Evolutionary conservation across 2,329 filamentous ascomycete species (phyloP).

Genomic region (Iodosphaeria phyllophila): DNA sequence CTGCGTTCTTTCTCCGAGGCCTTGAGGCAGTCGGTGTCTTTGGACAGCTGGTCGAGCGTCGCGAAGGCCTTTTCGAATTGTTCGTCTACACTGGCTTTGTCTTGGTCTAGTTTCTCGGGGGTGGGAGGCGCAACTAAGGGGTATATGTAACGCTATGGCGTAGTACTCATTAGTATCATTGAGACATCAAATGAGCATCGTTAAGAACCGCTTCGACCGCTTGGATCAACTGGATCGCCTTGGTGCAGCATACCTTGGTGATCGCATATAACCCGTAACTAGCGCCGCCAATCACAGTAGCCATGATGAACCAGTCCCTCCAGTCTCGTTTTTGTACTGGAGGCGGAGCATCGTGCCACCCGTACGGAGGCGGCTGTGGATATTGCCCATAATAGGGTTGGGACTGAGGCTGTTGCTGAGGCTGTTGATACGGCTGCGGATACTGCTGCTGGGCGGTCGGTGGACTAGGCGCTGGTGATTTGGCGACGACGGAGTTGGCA

Average conservation of each 20-base stretch:
- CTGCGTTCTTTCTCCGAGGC: constrained; percentile 70
- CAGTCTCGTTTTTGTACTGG: constrained; percentile 68
- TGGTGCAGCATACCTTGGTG: constrained; percentile 50
- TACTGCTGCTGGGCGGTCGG: constrained; percentile 12
- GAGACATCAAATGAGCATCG: too few species aligned
- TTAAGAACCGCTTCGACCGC: too few species aligned
- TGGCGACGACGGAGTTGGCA: too few species aligned
- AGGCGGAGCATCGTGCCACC: constrained; percentile 37
- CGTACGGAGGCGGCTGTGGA: constrained; percentile 26
- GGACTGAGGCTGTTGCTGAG: constrained; percentile 24
- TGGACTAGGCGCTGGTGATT: not conserved
- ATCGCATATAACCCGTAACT: constrained; percentile 78
- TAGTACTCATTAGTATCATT: too few species aligned
- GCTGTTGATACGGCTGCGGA: constrained; percentile 20
- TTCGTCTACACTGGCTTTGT: constrained; percentile 83
- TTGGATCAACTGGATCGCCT: too few species aligned
- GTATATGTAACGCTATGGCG: constrained; percentile 63
- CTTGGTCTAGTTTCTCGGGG: constrained; percentile 79
- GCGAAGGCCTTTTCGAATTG: constrained; percentile 85
- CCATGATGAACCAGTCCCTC: constrained; percentile 99
- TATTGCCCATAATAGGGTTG: constrained; percentile 26
- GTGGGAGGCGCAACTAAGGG: constrained; percentile 88
- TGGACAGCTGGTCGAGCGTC: constrained; percentile 76
- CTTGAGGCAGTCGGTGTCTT: constrained; percentile 81
- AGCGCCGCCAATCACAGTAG: constrained; percentile 78